A percentile compares a stretch with the other conserved stretches of the same genome.
These are phyloP conservation scores for Zelonia costaricensis DNA, from an alignment of 208 protist genomes.

Conservation along the genomic window DNA sequence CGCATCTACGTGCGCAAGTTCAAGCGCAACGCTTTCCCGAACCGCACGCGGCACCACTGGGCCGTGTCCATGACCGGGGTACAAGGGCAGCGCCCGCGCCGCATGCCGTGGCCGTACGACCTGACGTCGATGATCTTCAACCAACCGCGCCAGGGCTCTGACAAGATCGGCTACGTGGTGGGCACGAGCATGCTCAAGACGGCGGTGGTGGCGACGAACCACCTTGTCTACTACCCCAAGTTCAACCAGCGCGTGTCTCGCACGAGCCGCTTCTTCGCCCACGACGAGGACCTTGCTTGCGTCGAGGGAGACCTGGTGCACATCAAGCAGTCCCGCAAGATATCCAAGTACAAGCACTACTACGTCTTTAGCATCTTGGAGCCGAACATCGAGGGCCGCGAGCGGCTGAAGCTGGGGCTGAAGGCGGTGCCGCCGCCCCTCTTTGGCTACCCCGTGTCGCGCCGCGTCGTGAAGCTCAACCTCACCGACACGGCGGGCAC, in stretches of 20 bases:
- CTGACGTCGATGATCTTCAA: slow-evolving; percentile 93
- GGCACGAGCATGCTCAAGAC: slow-evolving; percentile 94
- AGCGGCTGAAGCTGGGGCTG: slow-evolving; percentile 89
- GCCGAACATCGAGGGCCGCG: slow-evolving; percentile 90
- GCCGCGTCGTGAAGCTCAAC: slow-evolving; percentile 92
- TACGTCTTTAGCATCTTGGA: slow-evolving; percentile 94
- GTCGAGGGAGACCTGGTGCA: slow-evolving; percentile 93
- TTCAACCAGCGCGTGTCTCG: slow-evolving; percentile 92
- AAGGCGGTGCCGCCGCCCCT: slow-evolving; percentile 87
- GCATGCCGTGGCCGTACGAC: slow-evolving; percentile 93
- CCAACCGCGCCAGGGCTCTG: slow-evolving; percentile 85
- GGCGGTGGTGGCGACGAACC: slow-evolving; percentile 86
- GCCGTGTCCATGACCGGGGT: slow-evolving; percentile 91
- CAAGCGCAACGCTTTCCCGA: slow-evolving; percentile 90
- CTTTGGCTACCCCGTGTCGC: slow-evolving; percentile 90
- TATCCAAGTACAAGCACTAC: slow-evolving; percentile 95
- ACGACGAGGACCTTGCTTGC: slow-evolving; percentile 93
- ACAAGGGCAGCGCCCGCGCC: slow-evolving; percentile 81
- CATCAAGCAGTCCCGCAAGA: slow-evolving; percentile 92
- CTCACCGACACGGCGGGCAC: slow-evolving; percentile 84
- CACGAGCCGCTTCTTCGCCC: slow-evolving; percentile 92
- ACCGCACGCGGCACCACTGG: slow-evolving; percentile 91
- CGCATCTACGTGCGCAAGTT: slow-evolving; percentile 91
- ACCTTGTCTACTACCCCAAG: slow-evolving; percentile 94
- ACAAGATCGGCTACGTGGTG: slow-evolving; percentile 94